Base-by-base conservation (phyloP, 768 basidiomycete species). In the Mycena rosella region DNA sequence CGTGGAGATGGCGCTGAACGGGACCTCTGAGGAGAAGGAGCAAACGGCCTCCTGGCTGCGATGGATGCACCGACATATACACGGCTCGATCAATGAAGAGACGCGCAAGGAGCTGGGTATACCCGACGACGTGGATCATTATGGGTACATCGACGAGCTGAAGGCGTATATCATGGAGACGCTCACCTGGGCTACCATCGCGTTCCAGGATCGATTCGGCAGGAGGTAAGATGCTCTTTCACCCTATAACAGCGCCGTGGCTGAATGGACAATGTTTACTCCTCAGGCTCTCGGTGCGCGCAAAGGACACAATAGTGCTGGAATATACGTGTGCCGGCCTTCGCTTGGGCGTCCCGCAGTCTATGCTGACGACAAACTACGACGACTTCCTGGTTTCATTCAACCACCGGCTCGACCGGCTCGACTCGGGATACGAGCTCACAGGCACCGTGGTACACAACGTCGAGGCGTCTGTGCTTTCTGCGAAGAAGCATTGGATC, bases 111-210 rank as follows among this genome's bases (percentile, higher is more conserved):
- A 67, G 42, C 60, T 67, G 9, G 66, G 66, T 26, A 56, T 67
- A 1, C 66, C 66, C 5, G 59, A 56, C 1, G 66, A 67, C 30
- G 60, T 62, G 15, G 66, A 67, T 32, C n/a, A 67, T 18, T 67
- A 61, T 26, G 66, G 66, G 1, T 61, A 67, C 24, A 71, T 63
- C 27, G 54, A 70, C 59, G 69, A 70, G 48, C 22, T 63, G 10
- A 61, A 70, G 54, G 60, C 69, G 15, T 70, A 65, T 27, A 65
- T 67, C 47, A 67, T 71, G 65, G 40, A 71, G 45, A 68, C 70
- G 18, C 24, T 71, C 27, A 69, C 70, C 53, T 71, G 67, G 66
- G 54, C 53, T 20, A 64, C 67, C 2, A 55, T 71, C 13, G 54
- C 66, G 17, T 59, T 71, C 34, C 67, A 71, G 27, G 67, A 64